Conservation (phyloP, 2,329 filamentous ascomycete genomes). For the Penicillium sp. region DNA sequence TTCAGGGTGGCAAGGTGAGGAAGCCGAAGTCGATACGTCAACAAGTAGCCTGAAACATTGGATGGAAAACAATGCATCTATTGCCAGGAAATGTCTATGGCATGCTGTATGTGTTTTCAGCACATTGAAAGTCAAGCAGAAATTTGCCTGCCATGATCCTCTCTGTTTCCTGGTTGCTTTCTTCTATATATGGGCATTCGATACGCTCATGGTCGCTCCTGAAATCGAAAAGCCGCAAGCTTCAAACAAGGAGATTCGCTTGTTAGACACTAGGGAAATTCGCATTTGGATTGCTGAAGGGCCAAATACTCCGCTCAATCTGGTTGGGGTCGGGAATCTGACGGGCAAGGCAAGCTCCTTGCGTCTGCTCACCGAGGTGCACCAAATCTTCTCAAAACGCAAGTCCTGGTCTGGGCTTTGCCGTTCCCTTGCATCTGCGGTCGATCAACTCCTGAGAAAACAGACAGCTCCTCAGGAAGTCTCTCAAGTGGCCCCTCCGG, state of each 20-base stretch:
- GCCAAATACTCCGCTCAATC: background rate
- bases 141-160: constrained; percentile 1
- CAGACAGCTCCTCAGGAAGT: background rate
- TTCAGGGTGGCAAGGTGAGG: background rate
- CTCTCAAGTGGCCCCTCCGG: no score
- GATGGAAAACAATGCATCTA: background rate
- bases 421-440: background rate
- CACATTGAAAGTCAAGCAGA: background rate
- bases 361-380: background rate
- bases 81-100: constrained; percentile 1
- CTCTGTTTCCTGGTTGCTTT: constrained; percentile 3
- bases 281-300: background rate
- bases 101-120: constrained; percentile 5
- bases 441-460: background rate
- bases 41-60: background rate
- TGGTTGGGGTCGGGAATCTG: background rate
- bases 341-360: background rate
- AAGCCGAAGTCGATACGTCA: background rate
- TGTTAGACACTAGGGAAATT: background rate
- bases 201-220: background rate
- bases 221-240: background rate
- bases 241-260: background rate
- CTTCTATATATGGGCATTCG: constrained; percentile 5
- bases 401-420: constrained; percentile 1
- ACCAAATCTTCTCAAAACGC: background rate